These are phyloP conservation scores for Coffea humblotiana DNA, from an alignment of 305 asterid genomes.

Conservation along the genomic window DNA sequence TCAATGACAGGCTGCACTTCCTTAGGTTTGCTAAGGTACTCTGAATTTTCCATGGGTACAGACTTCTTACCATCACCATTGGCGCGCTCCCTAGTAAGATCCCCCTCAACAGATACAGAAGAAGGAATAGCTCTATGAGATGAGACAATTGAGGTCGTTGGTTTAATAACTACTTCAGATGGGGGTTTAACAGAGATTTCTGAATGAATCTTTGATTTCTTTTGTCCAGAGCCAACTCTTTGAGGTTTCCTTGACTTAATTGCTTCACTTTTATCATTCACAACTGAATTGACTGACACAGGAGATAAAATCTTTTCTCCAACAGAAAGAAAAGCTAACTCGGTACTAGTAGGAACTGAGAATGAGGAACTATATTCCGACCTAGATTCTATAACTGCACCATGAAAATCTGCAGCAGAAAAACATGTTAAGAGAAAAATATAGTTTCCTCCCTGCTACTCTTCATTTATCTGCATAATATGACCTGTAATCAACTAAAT, in stretches of 20 bases:
- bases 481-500: constrained; percentile 6
- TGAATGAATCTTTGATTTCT: constrained; percentile 16
- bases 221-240: constrained; percentile 7
- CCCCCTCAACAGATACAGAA: constrained; percentile 12
- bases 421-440: not conserved
- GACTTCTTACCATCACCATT: not conserved
- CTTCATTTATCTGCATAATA: not conserved
- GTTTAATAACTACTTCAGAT: constrained; percentile 10
- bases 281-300: constrained; percentile 15
- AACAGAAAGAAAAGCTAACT: not conserved
- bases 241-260: constrained; percentile 10
- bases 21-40: not conserved
- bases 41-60: not conserved
- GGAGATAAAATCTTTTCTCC: not conserved
- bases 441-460: not conserved
- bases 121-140: constrained; percentile 13
- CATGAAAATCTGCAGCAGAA: constrained; percentile 9
- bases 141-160: constrained; percentile 15
- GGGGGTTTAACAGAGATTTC: constrained; percentile 12
- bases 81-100: constrained; percentile 2
- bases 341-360: not conserved
- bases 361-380: constrained; percentile 7
- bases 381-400: constrained; percentile 13
- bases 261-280: constrained; percentile 6
- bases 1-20: not conserved